These are phyloP conservation scores for Laburnicola sp. DNA, from an alignment of 2,329 filamentous ascomycete genomes.

Conservation along the genomic window DNA sequence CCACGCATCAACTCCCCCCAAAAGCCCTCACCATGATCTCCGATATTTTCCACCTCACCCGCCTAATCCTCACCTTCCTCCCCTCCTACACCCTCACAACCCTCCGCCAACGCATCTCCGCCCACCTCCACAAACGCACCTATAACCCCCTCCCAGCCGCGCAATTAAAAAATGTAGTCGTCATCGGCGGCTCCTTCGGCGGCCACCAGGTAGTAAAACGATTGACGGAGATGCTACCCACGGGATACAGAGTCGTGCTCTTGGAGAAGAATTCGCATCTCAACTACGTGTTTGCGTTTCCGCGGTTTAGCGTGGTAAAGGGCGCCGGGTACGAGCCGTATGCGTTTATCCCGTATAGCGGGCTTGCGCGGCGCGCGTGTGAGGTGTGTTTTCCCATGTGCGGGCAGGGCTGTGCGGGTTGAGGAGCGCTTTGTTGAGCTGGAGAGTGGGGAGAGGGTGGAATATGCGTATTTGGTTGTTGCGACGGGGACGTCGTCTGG, in stretches of 20 bases:
- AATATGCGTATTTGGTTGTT: constrained; percentile 60
- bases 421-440: constrained; percentile 47
- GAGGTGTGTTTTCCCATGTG: constrained; percentile 46
- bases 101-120: neutral
- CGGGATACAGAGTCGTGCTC: constrained; percentile 57
- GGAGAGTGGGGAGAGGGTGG: constrained; percentile 50
- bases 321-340: constrained; percentile 56
- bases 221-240: constrained; percentile 55
- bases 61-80: neutral
- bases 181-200: constrained; percentile 63
- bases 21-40: neutral
- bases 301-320: constrained; percentile 60
- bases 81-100: neutral
- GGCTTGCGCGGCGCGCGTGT: constrained; percentile 39
- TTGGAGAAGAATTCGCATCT: constrained; percentile 65
- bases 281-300: constrained; percentile 63
- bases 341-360: constrained; percentile 63
- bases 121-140: constrained; percentile 7
- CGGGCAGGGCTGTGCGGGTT: constrained; percentile 49
- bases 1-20: neutral
- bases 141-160: constrained; percentile 15
- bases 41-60: neutral
- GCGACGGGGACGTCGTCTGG: constrained; percentile 57
- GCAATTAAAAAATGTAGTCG: constrained; percentile 53
- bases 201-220: constrained; percentile 56